Base-by-base conservation (phyloP, 2,329 filamentous ascomycete species). In the Verticillium isaacii region DNA sequence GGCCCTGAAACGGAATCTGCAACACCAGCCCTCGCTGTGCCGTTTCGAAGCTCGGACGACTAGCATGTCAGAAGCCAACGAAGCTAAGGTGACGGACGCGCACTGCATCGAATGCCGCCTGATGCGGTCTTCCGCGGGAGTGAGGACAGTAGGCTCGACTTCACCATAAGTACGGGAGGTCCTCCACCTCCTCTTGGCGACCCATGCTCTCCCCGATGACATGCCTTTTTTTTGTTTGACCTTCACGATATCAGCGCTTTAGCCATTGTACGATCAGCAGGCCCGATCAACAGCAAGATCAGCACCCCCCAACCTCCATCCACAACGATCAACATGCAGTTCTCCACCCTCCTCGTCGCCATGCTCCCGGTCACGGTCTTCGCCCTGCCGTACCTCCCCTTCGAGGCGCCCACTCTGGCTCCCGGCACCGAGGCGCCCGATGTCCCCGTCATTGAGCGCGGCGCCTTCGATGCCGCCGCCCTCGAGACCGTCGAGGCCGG, bases 291-390 rank as follows among this genome's bases (percentile, higher is more conserved):
- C 55, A 57, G 23, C 34, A 25, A 56, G 25, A 50, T 32, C 57
- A 19, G 19, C 37, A 15, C 2, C 3, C 37, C 37, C 14, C 37
- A 15, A 15, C 17, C 36, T 37, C 8, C 9, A 25, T 23, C 56
- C 36, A 41, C n/a, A 15, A n/a, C 62, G 19, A 55, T 54, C 63
- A 67, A 61, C 0, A 71, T 71, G 70, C 68, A 69, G 57, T 61
- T 64, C 25, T 62, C 63, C 17, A 62, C 64, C 56, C 25, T 71
- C 29, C 50, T 70, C 39, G 58, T 63, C 56, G 59, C 64, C 41
- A 58, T 64, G n/a, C 68, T 62, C 50, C 68, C 67, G 25, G 64
- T 64, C 32, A 57, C 64, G 4, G 67, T 59, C 32, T 45, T 66
- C 32, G 68, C 69, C 5, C 57, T 60, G 14, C 69, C 69, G 5